Conservation (phyloP, 352 stramenopile species). For the Phytophthora chlamydospora region DNA sequence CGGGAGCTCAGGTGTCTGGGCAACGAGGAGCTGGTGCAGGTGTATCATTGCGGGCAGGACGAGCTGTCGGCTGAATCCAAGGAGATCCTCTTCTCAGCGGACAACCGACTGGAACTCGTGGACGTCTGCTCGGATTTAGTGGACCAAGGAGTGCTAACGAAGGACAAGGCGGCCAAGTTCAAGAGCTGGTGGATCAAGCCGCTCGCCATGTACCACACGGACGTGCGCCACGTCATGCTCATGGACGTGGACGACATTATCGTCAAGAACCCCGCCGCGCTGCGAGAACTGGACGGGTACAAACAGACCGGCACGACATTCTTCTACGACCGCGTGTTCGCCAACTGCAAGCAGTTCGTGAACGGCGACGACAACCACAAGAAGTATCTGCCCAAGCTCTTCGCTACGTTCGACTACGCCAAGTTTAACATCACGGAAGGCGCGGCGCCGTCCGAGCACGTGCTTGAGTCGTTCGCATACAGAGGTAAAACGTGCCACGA, state of each 20-base stretch:
- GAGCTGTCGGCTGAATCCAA: conserved; percentile 34
- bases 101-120: conserved; percentile 43
- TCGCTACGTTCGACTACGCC: conserved; percentile 57
- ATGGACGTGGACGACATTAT: conserved; percentile 37
- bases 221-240: conserved; percentile 25
- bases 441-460: conserved; percentile 38
- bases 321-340: conserved; percentile 58
- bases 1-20: conserved; percentile 27
- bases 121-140: conserved; percentile 46
- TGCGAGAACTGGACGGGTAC: conserved; percentile 19
- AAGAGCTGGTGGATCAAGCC: conserved; percentile 51
- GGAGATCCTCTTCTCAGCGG: conserved; percentile 21
- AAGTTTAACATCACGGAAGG: conserved; percentile 38
- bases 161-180: conserved; percentile 21
- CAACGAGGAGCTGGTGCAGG: conserved; percentile 29
- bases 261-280: conserved; percentile 16
- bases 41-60: conserved; percentile 33
- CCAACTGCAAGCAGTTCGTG: conserved; percentile 44
- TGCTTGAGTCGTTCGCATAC: conserved; percentile 53
- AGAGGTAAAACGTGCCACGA: conserved; percentile 56
- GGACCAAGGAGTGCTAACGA: conserved; percentile 9
- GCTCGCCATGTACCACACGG: conserved; percentile 28
- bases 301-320: conserved; percentile 27
- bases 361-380: conserved; percentile 38
- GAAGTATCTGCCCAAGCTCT: conserved; percentile 46